A percentile compares a stretch with the other conserved stretches of the same genome.
These are phyloP conservation scores for Mycena capillaripes DNA, from an alignment of 768 basidiomycete genomes.

Conservation along the genomic window DNA sequence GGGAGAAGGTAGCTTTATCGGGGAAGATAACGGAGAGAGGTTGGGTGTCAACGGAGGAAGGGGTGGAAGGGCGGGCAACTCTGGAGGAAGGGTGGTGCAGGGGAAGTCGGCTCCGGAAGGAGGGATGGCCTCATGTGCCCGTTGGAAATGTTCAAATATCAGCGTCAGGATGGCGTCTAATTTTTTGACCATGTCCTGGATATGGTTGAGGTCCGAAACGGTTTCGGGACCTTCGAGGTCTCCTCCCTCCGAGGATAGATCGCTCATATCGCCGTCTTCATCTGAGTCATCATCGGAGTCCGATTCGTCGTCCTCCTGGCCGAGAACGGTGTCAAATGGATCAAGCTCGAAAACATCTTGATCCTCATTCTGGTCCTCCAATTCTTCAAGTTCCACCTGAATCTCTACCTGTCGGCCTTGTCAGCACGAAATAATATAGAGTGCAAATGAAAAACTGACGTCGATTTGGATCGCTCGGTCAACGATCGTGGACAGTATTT, in stretches of 20 bases:
- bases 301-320: conserved; percentile 78
- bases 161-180: conserved; percentile 90
- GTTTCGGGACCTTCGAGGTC: conserved; percentile 53
- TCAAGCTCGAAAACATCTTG: conserved; percentile 82
- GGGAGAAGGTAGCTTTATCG: conserved; percentile 44
- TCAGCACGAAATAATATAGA: neutral
- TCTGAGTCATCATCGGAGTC: conserved; percentile 68
- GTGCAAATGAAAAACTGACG: conserved; percentile 63
- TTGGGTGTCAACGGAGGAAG: conserved; percentile 42
- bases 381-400: conserved; percentile 93
- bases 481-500: conserved; percentile 87
- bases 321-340: conserved; percentile 87
- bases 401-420: conserved; percentile 83
- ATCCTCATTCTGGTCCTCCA: conserved; percentile 68
- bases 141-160: conserved; percentile 88
- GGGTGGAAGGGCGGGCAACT: conserved; percentile 53
- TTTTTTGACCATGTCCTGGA: conserved; percentile 92
- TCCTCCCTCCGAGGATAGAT: conserved; percentile 80
- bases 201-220: conserved; percentile 73
- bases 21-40: conserved; percentile 34
- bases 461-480: conserved; percentile 98
- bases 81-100: conserved; percentile 36
- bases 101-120: conserved; percentile 35
- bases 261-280: conserved; percentile 72
- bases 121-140: conserved; percentile 51